These are phyloP conservation scores for Aspergillus tubingensis DNA, from an alignment of 2,329 filamentous ascomycete genomes.

Conservation along the genomic window DNA sequence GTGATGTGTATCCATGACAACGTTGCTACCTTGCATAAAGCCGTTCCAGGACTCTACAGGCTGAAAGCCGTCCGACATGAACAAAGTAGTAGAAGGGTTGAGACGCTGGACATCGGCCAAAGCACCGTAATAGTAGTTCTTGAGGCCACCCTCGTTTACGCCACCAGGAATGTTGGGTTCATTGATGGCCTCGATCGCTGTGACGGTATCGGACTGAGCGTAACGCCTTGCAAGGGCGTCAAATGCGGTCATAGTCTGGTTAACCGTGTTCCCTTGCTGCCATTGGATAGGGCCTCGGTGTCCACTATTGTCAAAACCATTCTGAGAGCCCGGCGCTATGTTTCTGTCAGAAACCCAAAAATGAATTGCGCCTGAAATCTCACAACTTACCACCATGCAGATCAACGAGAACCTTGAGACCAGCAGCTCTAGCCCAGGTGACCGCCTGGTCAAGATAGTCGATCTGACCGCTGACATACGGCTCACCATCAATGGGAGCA, in stretches of 20 bases:
- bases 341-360: neutral
- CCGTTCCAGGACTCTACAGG: conserved; percentile 61
- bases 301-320: conserved; percentile 69
- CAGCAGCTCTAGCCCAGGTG: conserved; percentile 58
- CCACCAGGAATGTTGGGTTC: conserved; percentile 44
- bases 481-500: conserved; percentile 55
- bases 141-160: conserved; percentile 47
- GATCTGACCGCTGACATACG: conserved; percentile 65
- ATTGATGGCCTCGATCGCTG: conserved; percentile 51
- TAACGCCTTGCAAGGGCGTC: conserved; percentile 61
- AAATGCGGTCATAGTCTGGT: conserved; percentile 55
- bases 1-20: conserved; percentile 68
- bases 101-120: conserved; percentile 50
- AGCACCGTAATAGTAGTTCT: conserved; percentile 58
- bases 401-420: conserved; percentile 67
- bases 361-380: neutral
- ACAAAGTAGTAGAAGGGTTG: conserved; percentile 52
- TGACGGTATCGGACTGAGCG: conserved; percentile 58
- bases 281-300: conserved; percentile 43
- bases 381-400: conserved; percentile 62
- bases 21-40: conserved; percentile 56
- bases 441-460: conserved; percentile 59
- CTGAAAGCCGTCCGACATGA: conserved; percentile 54
- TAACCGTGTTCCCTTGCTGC: conserved; percentile 40
- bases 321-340: conserved; percentile 61